Base-by-base conservation (phyloP, 192 early-diverging fungal species). In the Coemansia biformis region DNA sequence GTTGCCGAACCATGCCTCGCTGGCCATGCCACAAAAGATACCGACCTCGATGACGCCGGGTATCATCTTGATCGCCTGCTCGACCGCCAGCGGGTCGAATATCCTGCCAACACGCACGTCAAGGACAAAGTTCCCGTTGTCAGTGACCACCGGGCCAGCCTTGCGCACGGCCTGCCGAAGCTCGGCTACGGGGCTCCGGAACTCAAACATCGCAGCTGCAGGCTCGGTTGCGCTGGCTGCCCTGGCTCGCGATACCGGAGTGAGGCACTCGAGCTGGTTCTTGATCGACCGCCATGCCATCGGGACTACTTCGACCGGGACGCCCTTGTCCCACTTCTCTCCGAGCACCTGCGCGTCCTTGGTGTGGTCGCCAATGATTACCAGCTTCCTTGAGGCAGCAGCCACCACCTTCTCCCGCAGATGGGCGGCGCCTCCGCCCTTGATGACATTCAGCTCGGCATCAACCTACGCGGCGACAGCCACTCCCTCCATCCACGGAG, bases 371-470 rank as follows among this genome's bases (percentile, higher is more conserved):
- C 90, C 93, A 49, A 97, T 86, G 46, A 97, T 75, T 14, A 93
- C 78, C 64, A 93, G 87, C 61, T 82, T 87, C 36, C 79, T 80
- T 15, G 91, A 80, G 1, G 84, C 86, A 47, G 81, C 78, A 15
- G 91, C 91, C 30, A 97, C 89, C 10, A 94, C 79, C 76, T 94
- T 94, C 60, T 97, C 93, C 57, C 89, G 90, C 49, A 97, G 68
- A 41, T 97, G 93, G 41, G 90, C 91, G 21, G 74, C 93, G 43
- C 93, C 93, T 19, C 93, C 93, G 17, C 93, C 91, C 75, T 97
- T 97, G 74, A 97, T 97, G 16, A 82, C 88, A 63, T 95, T 93
- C 52, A 94, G 72, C 51, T 82, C 63, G 11, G 83, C 48, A 54
- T 97, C 93, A 24, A 87, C 83, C 86, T 79, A 70, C 5, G 41